These are phyloP conservation scores for Aspergillus fructus DNA, from an alignment of 2,329 filamentous ascomycete species.

Conservation along the genomic window DNA sequence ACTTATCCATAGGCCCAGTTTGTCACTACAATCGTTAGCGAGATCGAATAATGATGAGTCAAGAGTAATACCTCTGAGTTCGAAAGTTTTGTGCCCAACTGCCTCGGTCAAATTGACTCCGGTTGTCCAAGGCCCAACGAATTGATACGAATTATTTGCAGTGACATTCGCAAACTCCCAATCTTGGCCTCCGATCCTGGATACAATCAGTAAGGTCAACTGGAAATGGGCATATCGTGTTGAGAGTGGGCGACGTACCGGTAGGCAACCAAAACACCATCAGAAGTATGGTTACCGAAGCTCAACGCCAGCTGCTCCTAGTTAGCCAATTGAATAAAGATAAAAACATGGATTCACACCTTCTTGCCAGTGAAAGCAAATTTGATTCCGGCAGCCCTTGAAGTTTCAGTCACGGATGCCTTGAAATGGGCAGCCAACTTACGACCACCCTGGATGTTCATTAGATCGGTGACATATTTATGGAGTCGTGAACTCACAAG, in stretches of 20 bases:
- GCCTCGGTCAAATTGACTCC: constrained; percentile 39
- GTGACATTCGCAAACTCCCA: constrained; percentile 64
- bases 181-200: constrained; percentile 56
- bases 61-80: constrained; percentile 44
- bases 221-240: not conserved
- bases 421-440: constrained; percentile 27
- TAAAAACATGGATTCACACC: constrained; percentile 17
- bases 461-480: not conserved
- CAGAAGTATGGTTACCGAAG: constrained; percentile 52
- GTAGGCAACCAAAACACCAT: constrained; percentile 56
- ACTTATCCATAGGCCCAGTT: constrained; percentile 59
- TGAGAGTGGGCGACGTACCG: constrained; percentile 16
- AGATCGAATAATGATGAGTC: not conserved
- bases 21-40: constrained; percentile 42
- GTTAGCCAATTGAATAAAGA: not conserved
- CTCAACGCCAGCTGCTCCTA: constrained; percentile 46
- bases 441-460: constrained; percentile 51
- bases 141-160: constrained; percentile 55
- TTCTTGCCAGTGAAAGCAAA: constrained; percentile 56
- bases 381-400: constrained; percentile 52
- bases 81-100: constrained; percentile 49
- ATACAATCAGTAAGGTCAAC: not conserved
- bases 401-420: not conserved
- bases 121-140: constrained; percentile 50
- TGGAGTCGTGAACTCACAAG: constrained; percentile 37